These are phyloP conservation scores for Pilasporangium apinafurcum DNA, from an alignment of 352 stramenopile genomes.

Conservation along the genomic window DNA sequence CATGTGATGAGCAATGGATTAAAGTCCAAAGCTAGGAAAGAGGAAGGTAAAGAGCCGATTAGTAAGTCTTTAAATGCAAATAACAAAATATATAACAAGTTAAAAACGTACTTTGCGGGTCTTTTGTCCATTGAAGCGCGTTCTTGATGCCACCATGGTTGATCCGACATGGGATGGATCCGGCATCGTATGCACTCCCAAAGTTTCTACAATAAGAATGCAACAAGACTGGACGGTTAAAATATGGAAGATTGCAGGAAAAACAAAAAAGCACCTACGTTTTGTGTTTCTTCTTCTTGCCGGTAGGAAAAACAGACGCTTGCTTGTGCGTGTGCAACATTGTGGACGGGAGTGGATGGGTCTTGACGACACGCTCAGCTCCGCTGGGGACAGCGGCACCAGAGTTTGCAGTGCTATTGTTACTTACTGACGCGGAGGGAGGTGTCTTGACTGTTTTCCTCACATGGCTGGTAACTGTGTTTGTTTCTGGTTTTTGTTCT, in stretches of 20 bases:
- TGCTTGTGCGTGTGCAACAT: conserved; percentile 72
- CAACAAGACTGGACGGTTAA: conserved; percentile 1
- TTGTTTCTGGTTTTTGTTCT: conserved; percentile 2
- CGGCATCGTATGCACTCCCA: conserved; percentile 52
- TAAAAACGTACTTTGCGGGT: conserved; percentile 35
- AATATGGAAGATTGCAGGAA: neutral
- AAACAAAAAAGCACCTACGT: conserved; percentile 26
- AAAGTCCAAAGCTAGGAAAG: conserved; percentile 38
- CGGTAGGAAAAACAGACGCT: conserved; percentile 51
- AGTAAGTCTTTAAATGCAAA: neutral
- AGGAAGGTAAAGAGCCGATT: neutral
- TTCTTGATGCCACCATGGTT: conserved; percentile 78
- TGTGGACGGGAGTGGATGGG: conserved; percentile 40
- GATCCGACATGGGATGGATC: conserved; percentile 71
- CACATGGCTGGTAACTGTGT: neutral
- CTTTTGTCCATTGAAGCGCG: conserved; percentile 62
- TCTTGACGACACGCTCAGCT: conserved; percentile 9
- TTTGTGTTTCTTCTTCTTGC: conserved; percentile 76
- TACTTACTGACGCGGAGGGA: too few species aligned
- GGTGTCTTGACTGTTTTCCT: conserved; percentile 1
- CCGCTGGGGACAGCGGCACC: too few species aligned
- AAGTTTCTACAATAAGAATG: conserved; percentile 41
- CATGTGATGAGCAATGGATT: conserved; percentile 68
- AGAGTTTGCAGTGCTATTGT: too few species aligned
- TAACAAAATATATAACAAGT: neutral